phyloP scores from a whole-genome alignment of 2,329 filamentous ascomycete genomes.

The Penicillium hordei region DNA sequence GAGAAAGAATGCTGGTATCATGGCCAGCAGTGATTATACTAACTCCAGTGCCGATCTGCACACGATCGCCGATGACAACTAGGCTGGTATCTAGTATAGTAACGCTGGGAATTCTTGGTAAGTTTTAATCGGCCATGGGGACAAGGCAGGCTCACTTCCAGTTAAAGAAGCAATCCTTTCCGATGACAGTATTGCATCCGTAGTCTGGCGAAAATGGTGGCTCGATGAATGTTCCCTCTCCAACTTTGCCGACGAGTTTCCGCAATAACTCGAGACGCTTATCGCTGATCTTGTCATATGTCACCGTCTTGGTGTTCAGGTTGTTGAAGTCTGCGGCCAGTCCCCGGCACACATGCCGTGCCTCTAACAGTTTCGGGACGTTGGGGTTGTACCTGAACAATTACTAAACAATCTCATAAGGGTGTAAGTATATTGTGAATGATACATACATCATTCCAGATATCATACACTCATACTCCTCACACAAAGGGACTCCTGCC shows the following conservation, averaged over 20 bases:
- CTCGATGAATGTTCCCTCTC: constrained; percentile 33
- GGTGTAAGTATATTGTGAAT: not conserved
- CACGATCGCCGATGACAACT: constrained; percentile 55
- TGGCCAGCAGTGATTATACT: constrained; percentile 56
- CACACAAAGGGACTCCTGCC: constrained; percentile 29
- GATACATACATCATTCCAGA: constrained; percentile 37
- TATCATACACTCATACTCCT: constrained; percentile 39
- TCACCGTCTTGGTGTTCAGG: constrained; percentile 26
- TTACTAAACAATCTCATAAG: not conserved
- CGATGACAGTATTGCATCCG: constrained; percentile 35
- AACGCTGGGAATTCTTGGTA: constrained; percentile 46
- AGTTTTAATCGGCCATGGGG: not conserved
- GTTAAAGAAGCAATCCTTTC: constrained; percentile 34
- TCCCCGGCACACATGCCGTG: constrained; percentile 30
- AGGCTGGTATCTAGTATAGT: constrained; percentile 55
- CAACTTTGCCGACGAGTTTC: constrained; percentile 31
- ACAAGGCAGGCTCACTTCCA: constrained; percentile 27
- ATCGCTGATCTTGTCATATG: constrained; percentile 29
- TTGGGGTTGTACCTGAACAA: constrained; percentile 32
- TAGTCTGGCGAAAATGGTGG: constrained; percentile 36
- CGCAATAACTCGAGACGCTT: constrained; percentile 28
- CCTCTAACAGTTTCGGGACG: constrained; percentile 28
- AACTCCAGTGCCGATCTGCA: constrained; percentile 56
- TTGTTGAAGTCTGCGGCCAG: constrained; percentile 32
- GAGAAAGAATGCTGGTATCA: constrained; percentile 51